Base-by-base conservation (phyloP, 108 stramenopile species). In the Schizochytrium sp. region DNA sequence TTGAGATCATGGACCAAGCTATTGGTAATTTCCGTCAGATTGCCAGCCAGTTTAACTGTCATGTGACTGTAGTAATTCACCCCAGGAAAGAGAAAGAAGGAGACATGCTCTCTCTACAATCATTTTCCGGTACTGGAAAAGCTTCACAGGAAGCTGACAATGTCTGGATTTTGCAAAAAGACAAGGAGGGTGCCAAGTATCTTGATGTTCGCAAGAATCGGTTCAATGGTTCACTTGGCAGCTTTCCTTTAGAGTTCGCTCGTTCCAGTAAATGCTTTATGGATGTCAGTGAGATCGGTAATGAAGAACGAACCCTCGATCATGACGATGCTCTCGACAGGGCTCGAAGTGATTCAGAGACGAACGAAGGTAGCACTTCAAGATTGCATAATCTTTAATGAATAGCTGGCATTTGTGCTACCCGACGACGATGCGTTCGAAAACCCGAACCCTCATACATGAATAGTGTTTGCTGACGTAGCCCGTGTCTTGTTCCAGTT, bases 121-220 rank as follows among this genome's bases (percentile, higher is more conserved):
- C 95, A 44, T 93, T 99, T 61, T 98, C 94, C 72, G 99, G 99
- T 73, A 94, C 96, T 56, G 98, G 97, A 76, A 99, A 99, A 93
- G 97, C 97, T 15, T 98, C 99, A 13, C 99, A 99, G 94, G 99
- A 99, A 92, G 98, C 98, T n/a, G 99, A 99, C 90, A 97, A 95
- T 19, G 98, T 99, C 40, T 72, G 98, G 57, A 98, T 99, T 64
- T 90, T 99, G 88, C 99, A 99, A 92, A 94, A 92, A 57, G 97
- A 95, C 88, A 40, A 17, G 15, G 91, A 89, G n/a, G 92, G 50
- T 44, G 40, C 5, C 40, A 99, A 98, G 94, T 96, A 91, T 61
- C 56, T 99, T 12, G 99, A 99, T 72, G 97, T 99, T 4, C 95
- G 93, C 88, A 99, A 99, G 96, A 99, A 99, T 92, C 95, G 99